These are phyloP conservation scores for Pythium coloratum DNA, from an alignment of 352 stramenopile genomes.

Conservation along the genomic window DNA sequence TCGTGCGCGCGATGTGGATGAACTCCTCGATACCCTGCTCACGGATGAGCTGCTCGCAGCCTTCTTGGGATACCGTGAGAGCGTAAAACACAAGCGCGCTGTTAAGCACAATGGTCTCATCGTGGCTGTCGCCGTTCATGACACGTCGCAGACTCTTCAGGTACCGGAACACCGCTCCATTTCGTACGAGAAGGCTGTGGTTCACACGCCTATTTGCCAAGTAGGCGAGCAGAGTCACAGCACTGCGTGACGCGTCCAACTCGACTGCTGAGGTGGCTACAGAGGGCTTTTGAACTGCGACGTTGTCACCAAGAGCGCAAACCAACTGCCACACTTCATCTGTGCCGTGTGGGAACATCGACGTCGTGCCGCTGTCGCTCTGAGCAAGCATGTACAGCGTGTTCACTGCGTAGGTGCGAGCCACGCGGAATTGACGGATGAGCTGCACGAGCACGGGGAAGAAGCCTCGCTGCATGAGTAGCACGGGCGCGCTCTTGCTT, in stretches of 20 bases:
- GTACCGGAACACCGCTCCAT: slow-evolving; percentile 61
- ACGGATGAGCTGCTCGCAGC: slow-evolving; percentile 72
- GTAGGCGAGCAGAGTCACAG: slow-evolving; percentile 60
- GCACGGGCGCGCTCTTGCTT: slow-evolving; percentile 9
- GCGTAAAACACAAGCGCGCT: slow-evolving; percentile 69
- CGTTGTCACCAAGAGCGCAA: slow-evolving; percentile 35
- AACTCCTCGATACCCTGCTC: slow-evolving; percentile 68
- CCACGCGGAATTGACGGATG: slow-evolving; percentile 41
- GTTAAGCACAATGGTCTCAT: slow-evolving; percentile 64
- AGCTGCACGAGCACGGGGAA: slow-evolving; percentile 52
- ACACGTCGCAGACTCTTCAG: slow-evolving; percentile 48
- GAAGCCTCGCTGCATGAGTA: slow-evolving; percentile 48
- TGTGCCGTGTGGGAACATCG: slow-evolving; percentile 57
- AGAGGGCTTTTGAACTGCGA: neutral
- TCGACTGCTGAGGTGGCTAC: neutral
- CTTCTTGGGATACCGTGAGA: slow-evolving; percentile 63
- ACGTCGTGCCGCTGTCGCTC: slow-evolving; percentile 31
- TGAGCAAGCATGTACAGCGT: slow-evolving; percentile 54
- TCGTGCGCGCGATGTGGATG: slow-evolving; percentile 59
- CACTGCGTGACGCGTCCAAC: slow-evolving; percentile 33
- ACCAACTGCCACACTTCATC: slow-evolving; percentile 54
- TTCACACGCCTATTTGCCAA: slow-evolving; percentile 63
- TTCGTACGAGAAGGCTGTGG: slow-evolving; percentile 47
- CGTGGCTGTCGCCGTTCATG: slow-evolving; percentile 17
- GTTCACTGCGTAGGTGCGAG: slow-evolving; percentile 50